These are phyloP conservation scores for Balakata baccata DNA, from an alignment of 345 rosid species.

Conservation along the genomic window DNA sequence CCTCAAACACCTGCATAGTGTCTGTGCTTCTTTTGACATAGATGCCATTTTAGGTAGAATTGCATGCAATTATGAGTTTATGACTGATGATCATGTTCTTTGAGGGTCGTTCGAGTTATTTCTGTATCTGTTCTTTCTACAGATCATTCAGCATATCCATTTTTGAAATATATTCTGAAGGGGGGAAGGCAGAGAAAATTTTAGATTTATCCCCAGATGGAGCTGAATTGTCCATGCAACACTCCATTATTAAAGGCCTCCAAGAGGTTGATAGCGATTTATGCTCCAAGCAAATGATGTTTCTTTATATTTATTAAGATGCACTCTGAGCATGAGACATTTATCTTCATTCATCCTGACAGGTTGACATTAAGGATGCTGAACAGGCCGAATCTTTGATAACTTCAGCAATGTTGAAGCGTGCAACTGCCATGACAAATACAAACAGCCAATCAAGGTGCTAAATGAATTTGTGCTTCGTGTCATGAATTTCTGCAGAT, in stretches of 20 bases:
- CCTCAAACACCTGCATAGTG: not conserved
- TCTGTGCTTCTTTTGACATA: not conserved
- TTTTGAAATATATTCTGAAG: constrained; percentile 76
- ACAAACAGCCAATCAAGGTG: constrained; percentile 84
- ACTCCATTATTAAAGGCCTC: constrained; percentile 64
- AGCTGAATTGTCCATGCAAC: constrained; percentile 61
- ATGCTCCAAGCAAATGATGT: not conserved
- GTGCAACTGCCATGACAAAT: constrained; percentile 79
- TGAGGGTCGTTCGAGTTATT: not conserved
- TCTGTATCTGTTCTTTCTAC: constrained; percentile 7
- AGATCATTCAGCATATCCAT: constrained; percentile 63
- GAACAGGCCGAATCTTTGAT: constrained; percentile 66
- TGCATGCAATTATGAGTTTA: not conserved
- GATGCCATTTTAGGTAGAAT: not conserved
- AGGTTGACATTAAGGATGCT: constrained; percentile 52
- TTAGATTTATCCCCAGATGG: constrained; percentile 59
- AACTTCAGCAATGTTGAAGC: constrained; percentile 69
- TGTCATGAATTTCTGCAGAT: not conserved
- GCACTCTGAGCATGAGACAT: not conserved
- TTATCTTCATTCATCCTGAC: constrained; percentile 19
- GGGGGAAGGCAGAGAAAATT: constrained; percentile 72
- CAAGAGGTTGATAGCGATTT: constrained; percentile 51
- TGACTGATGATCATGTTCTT: not conserved
- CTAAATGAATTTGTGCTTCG: not conserved
- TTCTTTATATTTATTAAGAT: not conserved